These are phyloP conservation scores for Vitellaria paradoxa DNA, from an alignment of 179 eudicot species.

Conservation along the genomic window DNA sequence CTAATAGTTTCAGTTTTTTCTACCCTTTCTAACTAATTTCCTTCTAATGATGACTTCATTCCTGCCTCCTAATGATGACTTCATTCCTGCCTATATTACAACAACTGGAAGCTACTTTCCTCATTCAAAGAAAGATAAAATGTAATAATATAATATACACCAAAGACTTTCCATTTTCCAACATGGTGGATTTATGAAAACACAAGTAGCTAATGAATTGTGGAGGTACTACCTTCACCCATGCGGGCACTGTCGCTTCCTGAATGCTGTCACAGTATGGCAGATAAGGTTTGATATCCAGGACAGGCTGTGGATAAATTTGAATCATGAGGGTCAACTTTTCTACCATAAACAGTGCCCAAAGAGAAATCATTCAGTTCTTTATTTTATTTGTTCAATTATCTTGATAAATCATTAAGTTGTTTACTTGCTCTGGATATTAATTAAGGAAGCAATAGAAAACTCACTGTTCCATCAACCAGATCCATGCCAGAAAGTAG, in stretches of 20 bases:
- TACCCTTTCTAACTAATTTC: too few species aligned
- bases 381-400: not conserved
- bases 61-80: too few species aligned
- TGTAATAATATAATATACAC: not conserved
- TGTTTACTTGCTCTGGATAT: too few species aligned
- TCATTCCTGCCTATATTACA: too few species aligned
- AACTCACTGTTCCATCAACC: constrained; percentile 95
- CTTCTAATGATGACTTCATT: too few species aligned
- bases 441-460: constrained; percentile 4
- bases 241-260: constrained; percentile 72
- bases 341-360: not conserved
- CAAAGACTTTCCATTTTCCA: not conserved
- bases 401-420: too few species aligned
- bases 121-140: not conserved
- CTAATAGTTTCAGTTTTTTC: too few species aligned
- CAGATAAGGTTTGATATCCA: constrained; percentile 95
- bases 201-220: not conserved
- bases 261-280: constrained; percentile 84
- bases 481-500: constrained; percentile 91
- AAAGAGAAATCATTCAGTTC: not conserved
- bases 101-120: not conserved
- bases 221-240: constrained; percentile 65
- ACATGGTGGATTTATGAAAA: not conserved
- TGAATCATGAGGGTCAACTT: constrained; percentile 11
- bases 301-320: constrained; percentile 61